Base-by-base conservation (phyloP, 208 protist genomes). In the Acanthamoeba polyphaga region DNA sequence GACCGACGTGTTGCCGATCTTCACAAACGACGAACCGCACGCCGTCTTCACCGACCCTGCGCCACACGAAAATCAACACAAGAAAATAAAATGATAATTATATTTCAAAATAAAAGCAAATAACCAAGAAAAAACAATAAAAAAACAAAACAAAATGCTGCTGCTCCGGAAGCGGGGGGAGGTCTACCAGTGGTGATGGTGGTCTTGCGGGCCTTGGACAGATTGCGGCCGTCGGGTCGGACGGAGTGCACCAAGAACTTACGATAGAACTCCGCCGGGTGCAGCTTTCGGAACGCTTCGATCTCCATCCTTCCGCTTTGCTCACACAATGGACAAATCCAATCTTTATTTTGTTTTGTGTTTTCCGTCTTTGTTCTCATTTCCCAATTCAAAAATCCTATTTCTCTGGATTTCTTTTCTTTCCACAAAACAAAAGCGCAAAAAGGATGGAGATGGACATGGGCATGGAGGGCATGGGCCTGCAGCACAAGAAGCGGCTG, bases 261-360 rank as follows among this genome's bases (percentile, higher is more conserved):
- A 68, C 84, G 95, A 74, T 96, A 95, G 66, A 96, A 97, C 68
- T 97, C 96, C 32, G 94, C 76, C 38, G 96, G 95, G 62, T 97
- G 90, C 34, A 97, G 90, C 46, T 97, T 97, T 94, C 95, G 88
- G 80, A 97, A 97, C 55, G 96, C 95, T 85, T 96, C 96, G 85
- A 96, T 95, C 32, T 91, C 78, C 78, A 87, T 87, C 49, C 15
- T 85, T 78, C 19, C 12, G 55, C 12, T 62, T 8, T 8, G 62
- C 62, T 68, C 62, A 68, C 38, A 43, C 38, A 43, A 43, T 43
- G 2, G 24, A 8, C 15, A 68, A 22, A 29, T 8, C 29, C 0
- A 27, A 5, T 29, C 1, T 19, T 29, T 29, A 8, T 66, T 12
- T 29, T 68, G 0, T 19, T 66, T 15, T 66, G 0, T 5, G 13